A percentile compares a stretch with the other conserved stretches of the same genome.
phyloP scores from a whole-genome alignment of 805 yeast species.

The Lipomyces spencermartinsiae region DNA sequence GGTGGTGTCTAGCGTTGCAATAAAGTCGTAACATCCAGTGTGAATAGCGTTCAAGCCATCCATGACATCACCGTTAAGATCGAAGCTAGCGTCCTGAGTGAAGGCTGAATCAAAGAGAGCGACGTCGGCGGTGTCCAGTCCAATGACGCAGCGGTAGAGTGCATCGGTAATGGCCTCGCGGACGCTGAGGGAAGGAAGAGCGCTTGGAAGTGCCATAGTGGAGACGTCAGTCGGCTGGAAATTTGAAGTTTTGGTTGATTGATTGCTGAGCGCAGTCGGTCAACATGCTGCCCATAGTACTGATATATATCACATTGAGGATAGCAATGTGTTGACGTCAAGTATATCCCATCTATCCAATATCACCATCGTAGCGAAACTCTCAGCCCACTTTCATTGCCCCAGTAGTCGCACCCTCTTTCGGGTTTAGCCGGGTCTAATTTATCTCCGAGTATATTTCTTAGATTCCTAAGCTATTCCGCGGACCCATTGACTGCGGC shows the following conservation, averaged over 20 bases:
- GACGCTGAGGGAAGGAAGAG: not conserved
- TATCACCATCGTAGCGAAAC: no score
- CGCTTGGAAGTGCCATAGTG: conserved; percentile 9
- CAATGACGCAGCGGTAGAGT: conserved; percentile 3
- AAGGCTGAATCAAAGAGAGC: conserved; percentile 16
- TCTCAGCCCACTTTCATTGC: no score
- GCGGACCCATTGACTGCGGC: no score
- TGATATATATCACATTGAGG: no score
- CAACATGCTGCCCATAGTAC: no score
- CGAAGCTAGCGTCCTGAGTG: conserved; percentile 13
- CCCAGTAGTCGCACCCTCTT: no score
- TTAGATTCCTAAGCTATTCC: no score
- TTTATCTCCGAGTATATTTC: no score
- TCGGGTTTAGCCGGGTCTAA: no score
- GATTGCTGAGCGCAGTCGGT: not conserved
- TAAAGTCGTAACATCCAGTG: not conserved
- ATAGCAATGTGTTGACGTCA: no score
- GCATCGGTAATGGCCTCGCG: conserved; percentile 14
- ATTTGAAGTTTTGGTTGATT: not conserved
- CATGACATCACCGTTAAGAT: conserved; percentile 11
- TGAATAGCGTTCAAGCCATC: conserved; percentile 12
- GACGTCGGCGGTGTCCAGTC: conserved; percentile 2
- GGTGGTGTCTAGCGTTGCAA: not conserved
- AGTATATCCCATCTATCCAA: no score
- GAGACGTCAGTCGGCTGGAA: conserved; percentile 2